Evolutionary conservation across 2,329 filamentous ascomycete species (phyloP).

Genomic region (Pseudopithomyces chartarum): DNA sequence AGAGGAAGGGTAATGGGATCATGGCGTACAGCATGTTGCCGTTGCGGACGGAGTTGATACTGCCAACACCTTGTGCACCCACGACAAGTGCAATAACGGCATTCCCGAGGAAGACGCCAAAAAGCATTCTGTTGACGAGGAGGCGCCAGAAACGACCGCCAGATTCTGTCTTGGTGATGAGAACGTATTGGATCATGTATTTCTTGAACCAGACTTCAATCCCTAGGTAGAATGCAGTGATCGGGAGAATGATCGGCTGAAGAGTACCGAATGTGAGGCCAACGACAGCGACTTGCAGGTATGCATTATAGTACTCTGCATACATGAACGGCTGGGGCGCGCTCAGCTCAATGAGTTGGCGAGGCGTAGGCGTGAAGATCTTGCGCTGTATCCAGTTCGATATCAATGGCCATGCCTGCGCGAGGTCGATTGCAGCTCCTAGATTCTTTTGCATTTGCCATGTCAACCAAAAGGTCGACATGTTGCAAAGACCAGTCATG

Average conservation of each 20-base stretch:
- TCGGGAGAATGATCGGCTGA: conserved; percentile 84
- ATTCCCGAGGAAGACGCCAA: conserved; percentile 78
- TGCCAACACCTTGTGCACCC: conserved; percentile 65
- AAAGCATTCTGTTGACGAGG: conserved; percentile 88
- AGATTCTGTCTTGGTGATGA: conserved; percentile 94
- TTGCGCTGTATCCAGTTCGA: conserved; percentile 80
- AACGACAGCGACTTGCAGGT: conserved; percentile 89
- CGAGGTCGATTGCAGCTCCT: conserved; percentile 79
- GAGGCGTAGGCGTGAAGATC: conserved; percentile 83
- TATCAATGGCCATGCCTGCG: conserved; percentile 80
- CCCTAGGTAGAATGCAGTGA: conserved; percentile 85
- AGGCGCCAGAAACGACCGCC: conserved; percentile 91
- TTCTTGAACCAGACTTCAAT: conserved; percentile 91
- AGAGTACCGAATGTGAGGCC: conserved; percentile 81
- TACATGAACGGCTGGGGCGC: conserved; percentile 93
- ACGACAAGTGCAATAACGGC: conserved; percentile 77
- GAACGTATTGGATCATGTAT: conserved; percentile 82
- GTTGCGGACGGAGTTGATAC: conserved; percentile 46
- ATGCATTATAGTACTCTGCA: conserved; percentile 96
- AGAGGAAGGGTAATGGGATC: conserved; percentile 75
- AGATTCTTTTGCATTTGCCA: conserved; percentile 92
- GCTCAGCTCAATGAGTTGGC: conserved; percentile 89
- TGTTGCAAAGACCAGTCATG: conserved; percentile 76
- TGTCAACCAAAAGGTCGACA: conserved; percentile 85
- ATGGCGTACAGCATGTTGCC: conserved; percentile 68